Base-by-base conservation (phyloP, 2,329 filamentous ascomycete species). In the Phialophora chinensis region DNA sequence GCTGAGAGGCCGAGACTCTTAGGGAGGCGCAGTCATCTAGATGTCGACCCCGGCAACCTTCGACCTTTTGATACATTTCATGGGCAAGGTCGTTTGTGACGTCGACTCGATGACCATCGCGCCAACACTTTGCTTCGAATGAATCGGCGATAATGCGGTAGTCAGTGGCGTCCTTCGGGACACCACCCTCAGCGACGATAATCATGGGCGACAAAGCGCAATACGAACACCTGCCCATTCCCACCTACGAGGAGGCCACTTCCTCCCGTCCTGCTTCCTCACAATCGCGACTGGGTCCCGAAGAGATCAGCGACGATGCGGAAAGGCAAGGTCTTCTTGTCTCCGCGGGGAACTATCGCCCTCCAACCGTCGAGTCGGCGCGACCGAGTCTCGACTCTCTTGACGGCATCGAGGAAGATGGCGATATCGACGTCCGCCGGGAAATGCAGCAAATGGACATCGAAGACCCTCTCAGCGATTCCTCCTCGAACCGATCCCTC, bases 371-470 rank as follows among this genome's bases (percentile, higher is more conserved):
- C 69, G 91, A 95, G 78, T 93, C 92, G 65, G 90, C 88, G 67
- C 90, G 93, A 69, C 81, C 82, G 58, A 87, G 80, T 78, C 80
- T 84, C 71, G 88, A 85, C 73, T 87, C 85, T 67, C 82, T 82
- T 58, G 78, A 76, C 81, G 86, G 78, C 78, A 84, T 75, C 79
- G 84, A 80, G 77, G 77, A 82, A 78, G 72, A 81, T 81, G 79
- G 91, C 71, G 82, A 83, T 58, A 87, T 86, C 35, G 87, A 88
- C 69, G 85, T 95, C 73, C 88, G 91, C 69, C 86, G 90, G 71
- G 91, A 95, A 79, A 90, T 98, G 81, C 88, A 96, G 75, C 91
- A 97, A 84, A 88, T 96, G 85, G 92, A 96, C 72, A 87, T 96
- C 50, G 86, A 92, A 73, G 92, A 96, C 72, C 87, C 88, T 31